Evolutionary conservation across 768 basidiomycete species (phyloP).

Genomic region (Rhodotorula kratochvilovae): DNA sequence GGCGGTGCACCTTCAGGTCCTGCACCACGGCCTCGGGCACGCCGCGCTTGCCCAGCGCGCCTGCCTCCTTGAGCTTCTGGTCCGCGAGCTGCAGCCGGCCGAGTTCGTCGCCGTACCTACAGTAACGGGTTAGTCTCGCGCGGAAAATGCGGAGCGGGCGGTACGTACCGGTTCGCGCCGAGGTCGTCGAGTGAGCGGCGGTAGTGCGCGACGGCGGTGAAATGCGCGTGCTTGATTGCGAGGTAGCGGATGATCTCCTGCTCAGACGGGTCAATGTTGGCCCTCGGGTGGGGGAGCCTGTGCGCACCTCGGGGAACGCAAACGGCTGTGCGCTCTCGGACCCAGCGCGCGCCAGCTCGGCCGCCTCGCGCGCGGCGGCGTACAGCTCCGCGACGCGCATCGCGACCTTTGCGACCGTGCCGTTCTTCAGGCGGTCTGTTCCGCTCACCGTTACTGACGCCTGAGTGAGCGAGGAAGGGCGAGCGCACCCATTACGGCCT

Average conservation of each 20-base stretch:
- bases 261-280: not conserved
- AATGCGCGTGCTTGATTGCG: slow-evolving; percentile 76
- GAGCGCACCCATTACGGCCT: slow-evolving; percentile 68
- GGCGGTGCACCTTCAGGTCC: slow-evolving; percentile 65
- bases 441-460: not conserved
- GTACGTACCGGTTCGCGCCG: slow-evolving; percentile 54
- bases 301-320: slow-evolving; percentile 1
- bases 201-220: slow-evolving; percentile 80
- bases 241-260: slow-evolving; percentile 78
- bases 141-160: not conserved
- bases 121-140: not conserved
- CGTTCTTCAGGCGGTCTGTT: slow-evolving; percentile 69
- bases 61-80: slow-evolving; percentile 63
- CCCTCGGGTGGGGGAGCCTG: not conserved
- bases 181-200: slow-evolving; percentile 84
- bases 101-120: slow-evolving; percentile 81
- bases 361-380: slow-evolving; percentile 49
- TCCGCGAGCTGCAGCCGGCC: slow-evolving; percentile 70
- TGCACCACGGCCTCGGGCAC: slow-evolving; percentile 63
- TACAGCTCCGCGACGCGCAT: slow-evolving; percentile 68
- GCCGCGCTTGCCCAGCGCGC: slow-evolving; percentile 64
- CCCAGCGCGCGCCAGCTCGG: not conserved
- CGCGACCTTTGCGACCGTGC: slow-evolving; percentile 74
- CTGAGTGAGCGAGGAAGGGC: too few species aligned
- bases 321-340: not conserved